Conservation (phyloP, 805 yeast genomes). For the Isabelozyma pseudorhagii region DNA sequence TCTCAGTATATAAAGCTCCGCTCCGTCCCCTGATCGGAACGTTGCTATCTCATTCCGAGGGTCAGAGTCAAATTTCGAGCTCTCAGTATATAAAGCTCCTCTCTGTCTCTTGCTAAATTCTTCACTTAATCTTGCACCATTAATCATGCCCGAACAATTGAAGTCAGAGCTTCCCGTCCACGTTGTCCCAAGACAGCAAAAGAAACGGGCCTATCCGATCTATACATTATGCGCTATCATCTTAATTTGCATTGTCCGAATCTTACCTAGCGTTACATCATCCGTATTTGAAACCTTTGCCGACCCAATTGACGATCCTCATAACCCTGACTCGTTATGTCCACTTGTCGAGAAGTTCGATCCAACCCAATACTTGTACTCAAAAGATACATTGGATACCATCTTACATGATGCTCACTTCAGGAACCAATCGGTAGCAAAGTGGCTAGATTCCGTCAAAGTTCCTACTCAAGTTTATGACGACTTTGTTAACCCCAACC, state of each 20-base stretch:
- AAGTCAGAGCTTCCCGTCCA: not conserved
- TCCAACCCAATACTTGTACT: conserved; percentile 18
- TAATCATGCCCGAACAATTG: not conserved
- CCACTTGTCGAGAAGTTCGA: conserved; percentile 32
- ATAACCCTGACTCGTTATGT: conserved; percentile 30
- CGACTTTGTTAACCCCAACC: conserved; percentile 25
- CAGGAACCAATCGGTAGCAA: conserved; percentile 17
- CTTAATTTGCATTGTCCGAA: no score
- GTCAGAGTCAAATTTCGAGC: no score
- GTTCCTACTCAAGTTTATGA: conserved; percentile 33
- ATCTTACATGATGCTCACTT: conserved; percentile 26
- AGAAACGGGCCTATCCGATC: not conserved
- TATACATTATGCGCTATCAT: no score
- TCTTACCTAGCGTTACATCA: not conserved
- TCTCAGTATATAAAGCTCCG: not conserved
- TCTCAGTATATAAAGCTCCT: not conserved
- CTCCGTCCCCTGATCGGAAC: not conserved
- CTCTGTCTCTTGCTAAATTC: not conserved
- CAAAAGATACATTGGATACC: conserved; percentile 14
- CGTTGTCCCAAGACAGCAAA: not conserved
- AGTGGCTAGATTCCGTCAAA: conserved; percentile 23
- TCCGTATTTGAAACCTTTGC: not conserved
- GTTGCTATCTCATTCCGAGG: no score
- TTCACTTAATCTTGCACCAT: not conserved
- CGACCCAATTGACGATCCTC: not conserved